Evolutionary conservation across 805 yeast genomes (phyloP), one percentile per base, ranked within the genome.

Genomic region (Candida loeiensis): DNA sequence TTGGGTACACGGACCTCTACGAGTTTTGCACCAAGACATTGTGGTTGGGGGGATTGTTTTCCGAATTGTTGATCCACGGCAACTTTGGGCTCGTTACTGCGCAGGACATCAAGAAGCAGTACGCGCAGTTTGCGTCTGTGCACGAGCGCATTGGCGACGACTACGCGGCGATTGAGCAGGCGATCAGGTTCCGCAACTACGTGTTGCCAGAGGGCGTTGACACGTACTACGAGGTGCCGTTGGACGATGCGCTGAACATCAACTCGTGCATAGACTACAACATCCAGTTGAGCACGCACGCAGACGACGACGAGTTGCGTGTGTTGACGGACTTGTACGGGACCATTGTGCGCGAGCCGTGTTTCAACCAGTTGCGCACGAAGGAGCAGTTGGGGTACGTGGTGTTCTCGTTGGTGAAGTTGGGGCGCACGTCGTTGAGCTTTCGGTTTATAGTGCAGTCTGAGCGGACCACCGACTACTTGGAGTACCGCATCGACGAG

Each of bases 301-400:
- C 47, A 5, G 24, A 41, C 3, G 51, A 59, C 43, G 45, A 41
- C 6, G 69, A 45, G 40, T 66, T 41, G 50, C 69, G 45, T 69
- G 84, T 61, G 39, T 54, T 75, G 40, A 71, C 84, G 9, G 87
- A 82, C 36, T 63, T 91, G 38, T 61, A 87, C 34, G 76, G 84
- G 0, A 91, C 85, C 45, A 74, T 89, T 46, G 67, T 84, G 36
- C 79, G 76, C 49, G 97, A 91, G 57, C 97, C 96, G 4, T 85
- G 91, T 43, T 93, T 91, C 63, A 82, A 87, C 55, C 85, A 85
- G 46, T 72, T 91, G 43, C 77, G 99, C 61, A 91, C 99, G 5
- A 83, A 87, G 52, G 98, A 91, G 64, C 98, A 93, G 61, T 72
- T 91, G 22, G 99, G 99, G 2, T 91, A 91, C 54, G 89, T 91